Evolutionary conservation across 192 early-diverging fungal genomes (phyloP).

Genomic region (Funneliformis geosporum): DNA sequence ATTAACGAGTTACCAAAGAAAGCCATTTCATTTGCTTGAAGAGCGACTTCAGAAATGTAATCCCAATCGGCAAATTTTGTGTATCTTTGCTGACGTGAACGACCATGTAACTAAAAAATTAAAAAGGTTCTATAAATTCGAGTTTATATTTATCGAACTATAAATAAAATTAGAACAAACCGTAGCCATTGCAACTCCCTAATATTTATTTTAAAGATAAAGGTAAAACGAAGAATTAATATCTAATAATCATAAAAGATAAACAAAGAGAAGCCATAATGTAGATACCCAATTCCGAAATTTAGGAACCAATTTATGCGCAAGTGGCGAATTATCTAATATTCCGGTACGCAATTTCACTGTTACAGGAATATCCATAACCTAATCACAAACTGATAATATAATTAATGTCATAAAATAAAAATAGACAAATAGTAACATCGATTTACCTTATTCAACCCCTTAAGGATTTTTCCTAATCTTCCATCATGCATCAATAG

Average conservation of each 20-base stretch:
- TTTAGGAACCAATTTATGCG: constrained; percentile 71
- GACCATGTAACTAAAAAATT: constrained; percentile 72
- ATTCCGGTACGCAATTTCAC: constrained; percentile 89
- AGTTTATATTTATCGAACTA: not conserved
- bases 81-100: constrained; percentile 91
- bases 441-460: constrained; percentile 56
- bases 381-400: constrained; percentile 1
- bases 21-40: constrained; percentile 41
- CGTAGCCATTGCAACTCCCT: constrained; percentile 65
- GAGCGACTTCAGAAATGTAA: constrained; percentile 74
- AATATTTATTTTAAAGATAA: not conserved
- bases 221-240: too few species aligned
- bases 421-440: not conserved
- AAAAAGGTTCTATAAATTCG: not conserved
- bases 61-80: constrained; percentile 89
- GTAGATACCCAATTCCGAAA: constrained; percentile 58
- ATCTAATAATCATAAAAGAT: too few species aligned
- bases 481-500: constrained; percentile 68
- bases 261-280: not conserved
- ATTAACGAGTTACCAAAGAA: constrained; percentile 60
- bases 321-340: constrained; percentile 59
- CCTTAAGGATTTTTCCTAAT: constrained; percentile 73
- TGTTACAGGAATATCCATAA: constrained; percentile 79
- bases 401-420: not conserved
- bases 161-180: constrained; percentile 22